Percentiles rank a stretch among this genome's conserved stretches.
Evolutionary conservation across 345 rosid species (phyloP).

Genomic region (Lumnitzera racemosa): DNA sequence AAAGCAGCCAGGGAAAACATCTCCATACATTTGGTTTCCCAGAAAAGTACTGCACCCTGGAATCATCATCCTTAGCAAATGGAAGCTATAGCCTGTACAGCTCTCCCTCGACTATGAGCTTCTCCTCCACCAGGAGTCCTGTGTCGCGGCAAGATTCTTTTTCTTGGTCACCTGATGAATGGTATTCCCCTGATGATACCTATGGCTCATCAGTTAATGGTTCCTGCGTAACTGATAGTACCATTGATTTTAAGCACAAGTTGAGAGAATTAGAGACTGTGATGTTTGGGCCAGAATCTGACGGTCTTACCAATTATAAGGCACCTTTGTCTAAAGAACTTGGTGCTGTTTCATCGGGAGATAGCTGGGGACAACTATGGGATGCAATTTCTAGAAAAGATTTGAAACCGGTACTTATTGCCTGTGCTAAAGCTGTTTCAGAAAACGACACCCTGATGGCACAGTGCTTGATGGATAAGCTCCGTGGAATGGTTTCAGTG

Average conservation of each 20-base stretch:
- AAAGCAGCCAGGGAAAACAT: conserved; percentile 16
- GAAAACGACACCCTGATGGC: conserved; percentile 65
- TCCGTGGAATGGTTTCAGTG: conserved; percentile 77
- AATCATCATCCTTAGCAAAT: conserved; percentile 45
- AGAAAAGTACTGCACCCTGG: conserved; percentile 48
- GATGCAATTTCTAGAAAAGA: conserved; percentile 53
- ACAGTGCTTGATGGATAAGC: conserved; percentile 55
- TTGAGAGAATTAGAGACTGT: conserved; percentile 68
- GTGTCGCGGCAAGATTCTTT: conserved; percentile 42
- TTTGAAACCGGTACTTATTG: conserved; percentile 53
- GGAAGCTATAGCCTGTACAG: conserved; percentile 24
- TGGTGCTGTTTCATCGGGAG: conserved; percentile 21
- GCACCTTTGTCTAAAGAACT: conserved; percentile 20
- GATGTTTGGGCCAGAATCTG: conserved; percentile 84
- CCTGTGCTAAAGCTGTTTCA: conserved; percentile 71
- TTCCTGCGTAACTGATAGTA: conserved; percentile 76
- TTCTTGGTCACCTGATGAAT: conserved; percentile 24
- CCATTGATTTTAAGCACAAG: conserved; percentile 52
- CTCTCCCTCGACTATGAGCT: conserved; percentile 31
- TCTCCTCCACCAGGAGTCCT: conserved; percentile 44
- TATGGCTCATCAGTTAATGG: conserved; percentile 53
- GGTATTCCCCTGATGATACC: conserved; percentile 47
- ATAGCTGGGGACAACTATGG: conserved; percentile 37
- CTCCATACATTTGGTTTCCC: conserved; percentile 27
- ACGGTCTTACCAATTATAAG: conserved; percentile 32